Evolutionary conservation across 768 basidiomycete genomes (phyloP).

Genomic region (Leccinum ochraceum): DNA sequence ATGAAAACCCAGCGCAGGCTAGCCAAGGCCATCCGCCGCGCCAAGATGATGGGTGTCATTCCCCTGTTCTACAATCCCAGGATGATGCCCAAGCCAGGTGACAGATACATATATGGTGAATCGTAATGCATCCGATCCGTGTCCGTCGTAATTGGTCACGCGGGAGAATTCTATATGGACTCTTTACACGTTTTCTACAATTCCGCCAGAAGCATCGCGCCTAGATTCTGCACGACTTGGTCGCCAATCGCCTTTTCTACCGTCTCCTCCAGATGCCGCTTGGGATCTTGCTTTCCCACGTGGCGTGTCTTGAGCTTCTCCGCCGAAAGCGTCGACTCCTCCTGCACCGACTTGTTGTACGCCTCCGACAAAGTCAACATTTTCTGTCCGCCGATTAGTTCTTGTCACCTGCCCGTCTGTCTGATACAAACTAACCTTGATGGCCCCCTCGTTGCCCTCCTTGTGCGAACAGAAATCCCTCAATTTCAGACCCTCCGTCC

Average conservation of each 20-base stretch:
- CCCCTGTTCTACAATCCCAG: constrained; percentile 45
- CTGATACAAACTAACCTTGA: constrained; percentile 68
- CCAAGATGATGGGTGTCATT: constrained; percentile 90
- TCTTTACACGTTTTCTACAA: constrained; percentile 45
- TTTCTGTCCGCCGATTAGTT: constrained; percentile 34
- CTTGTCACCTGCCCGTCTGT: constrained; percentile 15
- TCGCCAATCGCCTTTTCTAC: constrained; percentile 98
- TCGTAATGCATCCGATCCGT: constrained; percentile 10
- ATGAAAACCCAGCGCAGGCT: constrained; percentile 75
- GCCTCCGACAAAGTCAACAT: constrained; percentile 92
- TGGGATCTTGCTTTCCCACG: constrained; percentile 97
- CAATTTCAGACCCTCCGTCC: constrained; percentile 96
- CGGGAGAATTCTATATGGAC: neutral
- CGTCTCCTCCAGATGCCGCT: constrained; percentile 95
- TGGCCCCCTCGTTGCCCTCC: constrained; percentile 85
- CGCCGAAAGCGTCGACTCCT: constrained; percentile 91
- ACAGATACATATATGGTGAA: neutral
- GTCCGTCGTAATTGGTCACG: constrained; percentile 10
- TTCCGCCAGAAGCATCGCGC: constrained; percentile 93
- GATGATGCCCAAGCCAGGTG: constrained; percentile 24
- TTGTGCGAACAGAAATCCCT: constrained; percentile 90
- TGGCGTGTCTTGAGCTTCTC: constrained; percentile 97
- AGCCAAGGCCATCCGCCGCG: constrained; percentile 83
- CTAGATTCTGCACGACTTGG: constrained; percentile 93
- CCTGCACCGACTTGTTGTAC: constrained; percentile 98